Base-by-base conservation (phyloP, 805 yeast species). In the Metschnikowia shivogae region DNA sequence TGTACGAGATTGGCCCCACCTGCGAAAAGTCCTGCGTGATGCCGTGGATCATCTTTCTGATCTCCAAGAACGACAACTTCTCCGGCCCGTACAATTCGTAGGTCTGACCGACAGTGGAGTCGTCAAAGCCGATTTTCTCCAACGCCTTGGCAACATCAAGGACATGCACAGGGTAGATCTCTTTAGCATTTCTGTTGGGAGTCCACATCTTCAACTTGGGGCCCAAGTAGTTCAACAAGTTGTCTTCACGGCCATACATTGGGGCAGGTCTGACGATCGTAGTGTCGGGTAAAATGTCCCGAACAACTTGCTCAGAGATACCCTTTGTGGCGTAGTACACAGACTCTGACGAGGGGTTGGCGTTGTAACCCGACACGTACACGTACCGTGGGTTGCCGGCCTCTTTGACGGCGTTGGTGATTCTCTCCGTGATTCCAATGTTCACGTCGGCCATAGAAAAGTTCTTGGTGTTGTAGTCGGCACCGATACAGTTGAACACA, bases 241-340 rank as follows among this genome's bases (percentile, higher is more conserved):
- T 70, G 62, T 85, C 89, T 61, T 83, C 85, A 58, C 82, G 72
- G 28, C 93, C 93, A 60, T 68, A 87, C 79, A 86, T 76, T 40
- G 86, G 87, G 20, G 85, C 81, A 6, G 96, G 96, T 65, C 96
- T 81, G 27, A 87, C 93, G 57, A 88, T 86, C 14, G 95, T 87
- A 39, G 87, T 74, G 58, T 80, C 85, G 24, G 95, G 95, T 44
- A 77, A 63, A 37, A 77, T 76, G 34, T 79, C 87, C 48, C 76
- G 72, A 22, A 84, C 95, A 28, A 76, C 78, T 58, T 78, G 74
- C 67, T 88, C 96, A 46, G 86, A 90, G 39, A 81, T 64, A 42
- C 86, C 93, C 69, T 88, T 88, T 33, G 95, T 81, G 31, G 89
- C 84, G 62, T 80, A 81, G 63, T 77, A 88, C n/a, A 76, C 74